phyloP scores from a whole-genome alignment of 176 grass and related monocot genomes.

The Ensete ventricosum region DNA sequence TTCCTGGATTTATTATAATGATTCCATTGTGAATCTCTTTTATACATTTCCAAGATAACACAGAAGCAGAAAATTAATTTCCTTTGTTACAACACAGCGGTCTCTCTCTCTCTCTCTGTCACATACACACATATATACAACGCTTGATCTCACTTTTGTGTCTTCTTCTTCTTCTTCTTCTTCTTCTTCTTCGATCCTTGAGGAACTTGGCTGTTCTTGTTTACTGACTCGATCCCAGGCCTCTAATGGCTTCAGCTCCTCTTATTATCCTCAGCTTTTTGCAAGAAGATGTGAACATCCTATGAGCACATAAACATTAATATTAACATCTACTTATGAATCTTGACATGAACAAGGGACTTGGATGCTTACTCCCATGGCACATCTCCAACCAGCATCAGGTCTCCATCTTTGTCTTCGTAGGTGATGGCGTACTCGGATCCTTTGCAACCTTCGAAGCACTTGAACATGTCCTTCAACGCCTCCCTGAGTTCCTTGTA shows the following conservation, averaged over 20 bases:
- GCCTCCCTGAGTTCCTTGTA: conserved; percentile 82
- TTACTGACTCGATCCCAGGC: conserved; percentile 12
- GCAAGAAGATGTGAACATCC: conserved; percentile 81
- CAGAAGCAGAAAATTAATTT: too few relatives aligned
- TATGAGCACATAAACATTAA: conserved; percentile 6
- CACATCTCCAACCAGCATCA: conserved; percentile 80
- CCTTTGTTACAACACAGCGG: too few relatives aligned
- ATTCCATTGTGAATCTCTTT: too few relatives aligned
- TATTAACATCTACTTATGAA: conserved; percentile 28
- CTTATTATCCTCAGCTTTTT: conserved; percentile 92
- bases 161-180: too few relatives aligned
- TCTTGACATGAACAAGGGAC: conserved; percentile 38
- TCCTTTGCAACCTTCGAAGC: conserved; percentile 19
- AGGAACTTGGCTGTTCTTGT: background rate
- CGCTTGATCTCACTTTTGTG: too few relatives aligned
- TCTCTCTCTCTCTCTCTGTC: too few relatives aligned
- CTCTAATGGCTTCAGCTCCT: conserved; percentile 47
- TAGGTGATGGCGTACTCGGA: conserved; percentile 48
- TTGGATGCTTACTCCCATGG: conserved; percentile 77
- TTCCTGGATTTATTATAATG: background rate
- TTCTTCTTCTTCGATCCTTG: background rate
- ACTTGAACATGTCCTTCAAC: conserved; percentile 70
- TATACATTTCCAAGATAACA: too few relatives aligned
- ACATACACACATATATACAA: too few relatives aligned
- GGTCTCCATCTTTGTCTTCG: conserved; percentile 84